Base-by-base conservation (phyloP, 768 basidiomycete species). In the Termitomyces sp. region DNA sequence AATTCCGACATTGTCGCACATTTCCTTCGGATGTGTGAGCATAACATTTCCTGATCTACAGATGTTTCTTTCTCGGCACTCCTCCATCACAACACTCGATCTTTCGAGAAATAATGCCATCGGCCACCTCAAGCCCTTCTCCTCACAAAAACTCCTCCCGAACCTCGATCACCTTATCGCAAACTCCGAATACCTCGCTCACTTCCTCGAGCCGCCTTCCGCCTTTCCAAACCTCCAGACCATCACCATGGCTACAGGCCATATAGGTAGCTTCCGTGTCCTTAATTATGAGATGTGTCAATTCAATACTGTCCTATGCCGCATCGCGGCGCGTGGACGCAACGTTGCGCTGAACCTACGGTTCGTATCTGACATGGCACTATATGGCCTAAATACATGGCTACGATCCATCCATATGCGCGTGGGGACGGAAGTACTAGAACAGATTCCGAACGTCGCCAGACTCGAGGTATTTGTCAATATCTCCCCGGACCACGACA, bases 31-130 rank as follows among this genome's bases (percentile, higher is more conserved):
- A 0, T 50, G 58, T 20, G 31, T 60, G 12, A 39, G 39, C 1
- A 61, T 67, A 26, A 54, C 64, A 9, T 62, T 67, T 18, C 64
- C 61, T 1, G 67, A 67, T 44, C 58, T 68, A 12, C 56, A 59
- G 42, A 7, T 26, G 4, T 67, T 68, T 34, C 46, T 68, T 18
- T 32, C 55, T 16, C 62, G 65, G 43, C 65, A 68, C 39, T 44
- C 59, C 7, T 59, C 61, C 5, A 63, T 68, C n/a, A 61, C 63
- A 5, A 55, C 31, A 1, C 56, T 68, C 13, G 64, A 63, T 56
- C 50, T 68, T 0, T 32, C 66, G 41, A 9, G 42, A 26, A 53
- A 46, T 7, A 31, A 6, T 26, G 55, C 58, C 52, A 59, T 62
- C n/a, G 61, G 61, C 8, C 12, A 22, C 39, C 56, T 59, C 22